These are phyloP conservation scores for Cladobotryum protrusum DNA, from an alignment of 2,329 filamentous ascomycete genomes.

Conservation along the genomic window DNA sequence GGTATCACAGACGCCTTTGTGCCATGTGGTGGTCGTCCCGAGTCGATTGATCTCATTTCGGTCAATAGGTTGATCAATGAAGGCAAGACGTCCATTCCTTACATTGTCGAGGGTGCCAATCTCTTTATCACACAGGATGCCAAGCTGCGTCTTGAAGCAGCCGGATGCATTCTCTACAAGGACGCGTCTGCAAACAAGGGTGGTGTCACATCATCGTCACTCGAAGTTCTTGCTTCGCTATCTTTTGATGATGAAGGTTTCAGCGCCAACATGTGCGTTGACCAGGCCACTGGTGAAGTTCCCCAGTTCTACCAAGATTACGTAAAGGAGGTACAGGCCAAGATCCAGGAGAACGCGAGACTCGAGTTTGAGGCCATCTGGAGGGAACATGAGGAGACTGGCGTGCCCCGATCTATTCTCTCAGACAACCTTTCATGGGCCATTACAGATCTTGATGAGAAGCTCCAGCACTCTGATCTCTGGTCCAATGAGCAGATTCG, in stretches of 20 bases:
- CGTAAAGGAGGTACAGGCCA: constrained; percentile 83
- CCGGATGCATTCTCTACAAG: constrained; percentile 94
- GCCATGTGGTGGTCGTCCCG: constrained; percentile 90
- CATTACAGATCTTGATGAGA: constrained; percentile 95
- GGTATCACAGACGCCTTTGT: constrained; percentile 83
- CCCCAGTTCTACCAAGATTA: constrained; percentile 92
- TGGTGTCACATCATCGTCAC: constrained; percentile 92
- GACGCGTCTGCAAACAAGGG: constrained; percentile 98
- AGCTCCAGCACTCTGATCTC: constrained; percentile 85
- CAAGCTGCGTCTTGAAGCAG: constrained; percentile 88
- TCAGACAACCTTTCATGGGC: constrained; percentile 86
- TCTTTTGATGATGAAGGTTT: constrained; percentile 91
- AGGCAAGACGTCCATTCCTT: constrained; percentile 81
- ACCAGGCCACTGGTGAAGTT: constrained; percentile 56
- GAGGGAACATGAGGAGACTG: constrained; percentile 83
- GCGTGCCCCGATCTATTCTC: constrained; percentile 73
- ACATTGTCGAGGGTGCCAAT: constrained; percentile 96
- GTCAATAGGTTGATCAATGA: constrained; percentile 84
- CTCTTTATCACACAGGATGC: constrained; percentile 98
- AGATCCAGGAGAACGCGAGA: constrained; percentile 83
- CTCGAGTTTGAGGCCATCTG: constrained; percentile 98
- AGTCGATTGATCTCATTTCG: constrained; percentile 88
- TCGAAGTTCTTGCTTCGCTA: constrained; percentile 89
- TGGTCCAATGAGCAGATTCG: constrained; percentile 81
- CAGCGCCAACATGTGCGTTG: constrained; percentile 88